phyloP scores from a whole-genome alignment of 2,329 filamentous ascomycete genomes.

The Alternaria ethzedia region DNA sequence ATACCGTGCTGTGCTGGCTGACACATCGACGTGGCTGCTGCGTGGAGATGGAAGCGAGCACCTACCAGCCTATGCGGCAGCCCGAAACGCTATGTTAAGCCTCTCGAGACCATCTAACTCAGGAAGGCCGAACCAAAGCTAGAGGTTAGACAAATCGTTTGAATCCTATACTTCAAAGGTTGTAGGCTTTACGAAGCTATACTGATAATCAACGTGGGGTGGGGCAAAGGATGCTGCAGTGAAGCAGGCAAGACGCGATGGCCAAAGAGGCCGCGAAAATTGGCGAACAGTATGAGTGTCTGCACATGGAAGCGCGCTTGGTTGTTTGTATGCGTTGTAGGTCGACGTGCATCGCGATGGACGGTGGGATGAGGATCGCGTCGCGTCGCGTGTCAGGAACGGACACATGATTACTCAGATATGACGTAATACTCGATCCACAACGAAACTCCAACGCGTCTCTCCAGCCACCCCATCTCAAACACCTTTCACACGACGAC shows the following conservation, averaged over 20 bases:
- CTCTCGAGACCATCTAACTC: no score
- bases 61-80: no score
- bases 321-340: background rate
- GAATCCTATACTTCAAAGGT: background rate
- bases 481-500: background rate
- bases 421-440: background rate
- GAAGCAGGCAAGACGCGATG: background rate
- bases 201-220: background rate
- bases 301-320: background rate
- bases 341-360: background rate
- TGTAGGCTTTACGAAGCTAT: background rate
- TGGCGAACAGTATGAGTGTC: fast-evolving
- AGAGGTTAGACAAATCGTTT: background rate
- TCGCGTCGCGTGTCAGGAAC: background rate
- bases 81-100: background rate
- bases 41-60: background rate
- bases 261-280: background rate
- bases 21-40: background rate
- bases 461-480: background rate
- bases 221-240: background rate
- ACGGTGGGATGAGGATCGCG: background rate
- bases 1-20: background rate
- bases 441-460: background rate
- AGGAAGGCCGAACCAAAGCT: background rate
- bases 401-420: background rate